Conservation (phyloP, 805 yeast genomes). For the Alloascoidea africana region DNA sequence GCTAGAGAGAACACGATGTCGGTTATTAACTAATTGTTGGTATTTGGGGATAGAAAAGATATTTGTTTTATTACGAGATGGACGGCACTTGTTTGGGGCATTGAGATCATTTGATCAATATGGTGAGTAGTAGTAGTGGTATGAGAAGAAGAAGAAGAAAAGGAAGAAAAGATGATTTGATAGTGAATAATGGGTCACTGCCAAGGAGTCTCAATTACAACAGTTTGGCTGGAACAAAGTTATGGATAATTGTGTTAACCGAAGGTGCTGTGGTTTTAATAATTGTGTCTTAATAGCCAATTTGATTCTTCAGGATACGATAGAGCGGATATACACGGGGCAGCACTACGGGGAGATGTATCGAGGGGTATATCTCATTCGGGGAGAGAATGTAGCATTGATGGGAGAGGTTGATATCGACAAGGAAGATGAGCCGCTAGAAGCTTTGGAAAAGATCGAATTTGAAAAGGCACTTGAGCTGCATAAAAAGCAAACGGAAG, state of each 20-base stretch:
- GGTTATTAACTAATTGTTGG: too few species aligned
- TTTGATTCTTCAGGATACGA: slow-evolving; percentile 80
- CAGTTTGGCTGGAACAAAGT: too few species aligned
- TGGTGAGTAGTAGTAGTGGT: slow-evolving; percentile 20
- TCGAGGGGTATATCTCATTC: slow-evolving; percentile 71
- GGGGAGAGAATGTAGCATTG: slow-evolving; percentile 94
- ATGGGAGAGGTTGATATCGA: slow-evolving; percentile 89
- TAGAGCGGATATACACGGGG: slow-evolving; percentile 59
- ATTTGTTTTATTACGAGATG: slow-evolving; percentile 79
- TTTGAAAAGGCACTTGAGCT: slow-evolving; percentile 36
- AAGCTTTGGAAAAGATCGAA: slow-evolving; percentile 37
- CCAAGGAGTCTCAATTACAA: too few species aligned
- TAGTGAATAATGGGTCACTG: too few species aligned
- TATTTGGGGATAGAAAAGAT: slow-evolving; percentile 49
- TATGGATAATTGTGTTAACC: too few species aligned
- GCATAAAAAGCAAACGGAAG: slow-evolving; percentile 5
- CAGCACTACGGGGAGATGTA: slow-evolving; percentile 57
- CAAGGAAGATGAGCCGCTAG: slow-evolving; percentile 58
- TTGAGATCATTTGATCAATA: slow-evolving; percentile 92
- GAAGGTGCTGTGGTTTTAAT: too few species aligned
- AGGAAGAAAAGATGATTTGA: too few species aligned
- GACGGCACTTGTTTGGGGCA: slow-evolving; percentile 76
- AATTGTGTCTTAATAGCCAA: slow-evolving; percentile 33
- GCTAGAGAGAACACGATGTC: too few species aligned
- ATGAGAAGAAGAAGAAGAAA: too few species aligned